Evolutionary conservation across 495 filamentous ascomycete species (phyloP).

Genomic region (Aspergillus asperescens): DNA sequence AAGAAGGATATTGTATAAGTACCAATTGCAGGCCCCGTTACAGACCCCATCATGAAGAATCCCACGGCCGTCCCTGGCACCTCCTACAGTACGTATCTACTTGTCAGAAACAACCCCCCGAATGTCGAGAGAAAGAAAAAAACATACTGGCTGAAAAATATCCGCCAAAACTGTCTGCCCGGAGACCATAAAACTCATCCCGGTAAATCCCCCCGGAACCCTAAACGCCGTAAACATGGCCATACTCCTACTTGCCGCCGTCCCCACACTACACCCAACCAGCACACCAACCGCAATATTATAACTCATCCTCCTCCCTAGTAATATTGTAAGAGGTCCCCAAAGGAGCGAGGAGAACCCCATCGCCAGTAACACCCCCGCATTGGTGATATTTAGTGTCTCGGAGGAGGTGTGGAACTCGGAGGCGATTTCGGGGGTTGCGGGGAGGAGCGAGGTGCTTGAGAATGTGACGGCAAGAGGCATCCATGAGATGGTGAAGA

Average conservation of each 20-base stretch:
- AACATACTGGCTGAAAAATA: constrained; percentile 42
- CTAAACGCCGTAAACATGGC: constrained; percentile 39
- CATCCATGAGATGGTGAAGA: constrained; percentile 42
- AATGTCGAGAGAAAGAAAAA: neutral
- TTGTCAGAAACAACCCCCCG: neutral
- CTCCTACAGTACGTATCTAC: constrained; percentile 26
- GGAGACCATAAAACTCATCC: constrained; percentile 44
- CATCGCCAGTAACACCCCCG: constrained; percentile 53
- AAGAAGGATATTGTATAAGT: too few species aligned
- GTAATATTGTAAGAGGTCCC: constrained; percentile 41
- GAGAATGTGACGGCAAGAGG: constrained; percentile 41
- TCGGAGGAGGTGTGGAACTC: constrained; percentile 37
- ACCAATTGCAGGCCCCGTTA: constrained; percentile 54
- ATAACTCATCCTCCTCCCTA: constrained; percentile 34
- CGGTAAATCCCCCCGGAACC: constrained; percentile 38
- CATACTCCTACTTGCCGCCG: constrained; percentile 31
- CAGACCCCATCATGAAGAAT: constrained; percentile 50
- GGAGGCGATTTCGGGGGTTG: constrained; percentile 36
- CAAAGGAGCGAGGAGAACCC: constrained; percentile 51
- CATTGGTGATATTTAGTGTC: constrained; percentile 42
- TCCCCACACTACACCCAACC: constrained; percentile 31
- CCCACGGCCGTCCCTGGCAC: constrained; percentile 52
- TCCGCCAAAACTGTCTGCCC: constrained; percentile 45
- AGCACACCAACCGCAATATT: constrained; percentile 37
- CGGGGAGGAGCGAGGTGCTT: constrained; percentile 39